Evolutionary conservation across 1,284 basidiomycete genomes (phyloP), one percentile per base, ranked within the genome.

Genomic region (Puccinia brachypodii): DNA sequence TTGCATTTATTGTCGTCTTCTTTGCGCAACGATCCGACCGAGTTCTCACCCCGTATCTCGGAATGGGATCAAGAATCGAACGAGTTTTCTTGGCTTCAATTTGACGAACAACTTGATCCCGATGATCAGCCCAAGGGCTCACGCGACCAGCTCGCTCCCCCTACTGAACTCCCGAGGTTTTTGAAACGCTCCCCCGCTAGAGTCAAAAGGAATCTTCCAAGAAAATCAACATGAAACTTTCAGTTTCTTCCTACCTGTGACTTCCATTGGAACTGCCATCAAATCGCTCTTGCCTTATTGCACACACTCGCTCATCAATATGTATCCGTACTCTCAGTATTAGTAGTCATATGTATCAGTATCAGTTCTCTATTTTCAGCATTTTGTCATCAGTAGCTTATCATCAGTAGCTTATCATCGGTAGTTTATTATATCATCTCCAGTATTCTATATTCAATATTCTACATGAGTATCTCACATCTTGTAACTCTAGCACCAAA

Each of bases 141-240:
- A 16, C 58, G 25, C 28, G 14, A 7, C 36, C 22, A n/a, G 36
- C 33, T 42, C 44, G 6, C 16, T 50, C 44, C 6, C 4, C 69
- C 44, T 11, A 13, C 38, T 22, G 38, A 3, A 40, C 47, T 71
- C 31, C n/a, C 69, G n/a, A 72, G 14, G 44, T 31, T 53, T n/a
- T 31, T 72, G 14, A 72, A 72, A 72, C 50, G 69, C 42, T 72
- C 69, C 28, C n/a, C 50, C 14, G 69, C 69, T 4, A 31, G 69
- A 72, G 44, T n/a, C 28, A 72, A 72, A 38, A 50, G 33, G 44
- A 3, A 68, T 4, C 36, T 40, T 22, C 22, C 64, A 7, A 36
- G 13, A 13, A 64, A 22, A 1, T 33, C 2, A 36, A 62, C n/a
- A 8, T 62, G 38, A 40, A 11, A 16, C 9, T 8, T 22, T 1